Evolutionary conservation across 306 rosid species (phyloP), one percentile per base, ranked within the genome.

Genomic region (Ammopiptanthus mongolicus): DNA sequence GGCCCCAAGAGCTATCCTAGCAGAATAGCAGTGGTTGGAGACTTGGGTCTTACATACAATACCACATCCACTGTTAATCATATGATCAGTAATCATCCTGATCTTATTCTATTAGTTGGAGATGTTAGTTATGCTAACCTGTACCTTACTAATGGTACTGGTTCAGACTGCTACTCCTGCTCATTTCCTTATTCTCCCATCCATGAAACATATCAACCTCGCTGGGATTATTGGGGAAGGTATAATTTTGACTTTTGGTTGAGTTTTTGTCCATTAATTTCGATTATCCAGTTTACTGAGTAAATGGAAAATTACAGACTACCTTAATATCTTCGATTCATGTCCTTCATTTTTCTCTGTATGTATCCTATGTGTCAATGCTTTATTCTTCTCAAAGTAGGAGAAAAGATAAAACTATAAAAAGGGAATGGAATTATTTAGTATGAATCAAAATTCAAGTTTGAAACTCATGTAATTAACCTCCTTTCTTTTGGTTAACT

Each of bases 201-300:
- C 77, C 88, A 86, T 7, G 93, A 91, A 84, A 94, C 96, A n/a
- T 94, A 94, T 57, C 98, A 90, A 77, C 96, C 98, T 52, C 96
- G 98, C 39, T 94, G 98, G 97, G 97, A 94, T 83, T 91, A 86
- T 33, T 94, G 98, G 98, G 97, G 97, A 86, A 94, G 97, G 97
- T 89, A 61, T 61, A 29, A 8, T 14, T 44, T 65, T 41, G 0
- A 77, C 58, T 28, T 44, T 44, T 28, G 7, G 0, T 23, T n/a
- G 28, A 58, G 47, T 7, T 5, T 57, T 71, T 22, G 41, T 52
- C n/a, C 21, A 29, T 41, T 11, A 34, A 36, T 41, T 59, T 67
- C 9, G 9, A 18, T 58, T 13, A 14, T 12, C 47, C 15, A 37
- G 12, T 67, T 5, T 3, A 18, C 25, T 23, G 56, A 5, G 4